phyloP scores from a whole-genome alignment of 2,329 filamentous ascomycete genomes.

The Aphanocladium album region DNA sequence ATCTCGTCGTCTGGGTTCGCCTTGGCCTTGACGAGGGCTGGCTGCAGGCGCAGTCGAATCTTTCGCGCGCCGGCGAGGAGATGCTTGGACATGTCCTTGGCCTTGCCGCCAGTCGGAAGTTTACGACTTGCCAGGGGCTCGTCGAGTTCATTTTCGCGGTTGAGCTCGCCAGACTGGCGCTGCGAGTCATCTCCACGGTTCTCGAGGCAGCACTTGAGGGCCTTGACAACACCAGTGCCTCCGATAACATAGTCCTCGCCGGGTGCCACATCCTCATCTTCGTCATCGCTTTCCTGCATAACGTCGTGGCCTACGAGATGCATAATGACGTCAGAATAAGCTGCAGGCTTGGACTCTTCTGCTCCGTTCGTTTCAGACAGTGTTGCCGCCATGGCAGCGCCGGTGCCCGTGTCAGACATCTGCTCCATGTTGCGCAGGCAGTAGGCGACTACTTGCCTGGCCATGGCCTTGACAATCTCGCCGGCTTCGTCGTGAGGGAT shows the following conservation, averaged over 20 bases:
- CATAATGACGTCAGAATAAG: constrained; percentile 73
- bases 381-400: constrained; percentile 39
- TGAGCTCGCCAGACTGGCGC: constrained; percentile 46
- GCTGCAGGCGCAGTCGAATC: constrained; percentile 77
- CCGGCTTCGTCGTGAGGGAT: constrained; percentile 76
- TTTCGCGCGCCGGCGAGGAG: constrained; percentile 82
- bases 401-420: constrained; percentile 61
- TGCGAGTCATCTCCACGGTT: constrained; percentile 65
- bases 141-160: constrained; percentile 48
- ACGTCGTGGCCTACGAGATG: constrained; percentile 75
- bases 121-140: constrained; percentile 38
- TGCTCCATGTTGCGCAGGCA: constrained; percentile 87
- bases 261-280: constrained; percentile 64
- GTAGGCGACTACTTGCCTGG: constrained; percentile 92
- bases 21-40: constrained; percentile 71
- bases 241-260: constrained; percentile 96
- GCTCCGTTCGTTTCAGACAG: constrained; percentile 32
- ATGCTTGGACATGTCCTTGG: constrained; percentile 91
- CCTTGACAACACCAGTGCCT: constrained; percentile 91
- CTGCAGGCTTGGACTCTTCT: constrained; percentile 27
- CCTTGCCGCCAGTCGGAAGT: constrained; percentile 50
- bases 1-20: constrained; percentile 64
- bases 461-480: constrained; percentile 85
- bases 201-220: constrained; percentile 81
- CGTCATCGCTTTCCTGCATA: constrained; percentile 45